Conservation (phyloP, 1,284 basidiomycete genomes). For the Vanrija humicola region DNA sequence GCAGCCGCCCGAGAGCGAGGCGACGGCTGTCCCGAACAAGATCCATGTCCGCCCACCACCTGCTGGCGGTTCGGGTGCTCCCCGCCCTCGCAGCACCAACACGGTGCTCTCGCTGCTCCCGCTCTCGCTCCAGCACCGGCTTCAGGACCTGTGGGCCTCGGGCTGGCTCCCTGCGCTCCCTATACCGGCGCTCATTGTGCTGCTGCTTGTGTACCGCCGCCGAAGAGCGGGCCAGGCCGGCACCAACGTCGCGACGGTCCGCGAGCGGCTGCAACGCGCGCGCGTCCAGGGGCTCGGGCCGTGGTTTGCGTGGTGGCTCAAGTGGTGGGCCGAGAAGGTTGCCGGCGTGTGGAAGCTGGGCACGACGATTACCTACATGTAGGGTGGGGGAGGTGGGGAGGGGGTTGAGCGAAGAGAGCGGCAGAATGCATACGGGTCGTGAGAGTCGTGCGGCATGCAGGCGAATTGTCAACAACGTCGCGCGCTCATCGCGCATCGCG, state of each 20-base stretch:
- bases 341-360: conserved; percentile 42
- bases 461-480: background rate
- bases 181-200: conserved; percentile 5
- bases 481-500: no score
- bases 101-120: conserved; percentile 9
- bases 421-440: no score
- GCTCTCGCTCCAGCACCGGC: conserved; percentile 1
- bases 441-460: no score
- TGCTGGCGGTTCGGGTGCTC: conserved; percentile 2
- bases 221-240: background rate
- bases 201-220: conserved; percentile 10
- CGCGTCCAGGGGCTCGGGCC: conserved; percentile 9
- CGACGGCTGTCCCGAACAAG: conserved; percentile 4
- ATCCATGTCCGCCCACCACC: conserved; percentile 6
- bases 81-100: conserved; percentile 1
- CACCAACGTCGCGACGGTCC: conserved; percentile 3
- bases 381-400: background rate
- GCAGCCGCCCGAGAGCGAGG: conserved; percentile 8
- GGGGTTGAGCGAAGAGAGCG: no score
- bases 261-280: conserved; percentile 13
- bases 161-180: conserved; percentile 13
- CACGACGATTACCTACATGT: conserved; percentile 45
- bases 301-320: conserved; percentile 32
- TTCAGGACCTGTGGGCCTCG: conserved; percentile 10
- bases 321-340: conserved; percentile 40